Evolutionary conservation across 306 rosid species (phyloP).

Genomic region (Pterocarpus santalinus): DNA sequence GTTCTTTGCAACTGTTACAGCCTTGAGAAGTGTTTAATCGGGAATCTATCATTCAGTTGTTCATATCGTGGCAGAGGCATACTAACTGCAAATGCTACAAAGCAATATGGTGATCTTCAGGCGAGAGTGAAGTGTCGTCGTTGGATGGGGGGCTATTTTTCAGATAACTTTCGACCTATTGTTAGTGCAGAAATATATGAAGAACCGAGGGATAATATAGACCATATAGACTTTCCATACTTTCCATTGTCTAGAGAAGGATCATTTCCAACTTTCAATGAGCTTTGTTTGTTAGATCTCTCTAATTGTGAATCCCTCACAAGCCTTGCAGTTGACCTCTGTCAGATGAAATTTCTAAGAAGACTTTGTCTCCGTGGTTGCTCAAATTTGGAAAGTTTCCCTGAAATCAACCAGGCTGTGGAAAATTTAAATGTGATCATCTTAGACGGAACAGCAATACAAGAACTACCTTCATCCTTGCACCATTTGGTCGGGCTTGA

Average conservation of each 20-base stretch:
- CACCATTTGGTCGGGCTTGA: conserved; percentile 31
- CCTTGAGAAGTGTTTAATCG: conserved; percentile 20
- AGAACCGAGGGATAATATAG: conserved; percentile 2
- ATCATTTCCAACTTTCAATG: not conserved
- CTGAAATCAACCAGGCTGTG: conserved; percentile 11
- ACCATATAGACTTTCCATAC: not conserved
- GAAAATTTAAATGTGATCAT: conserved; percentile 10
- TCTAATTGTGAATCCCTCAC: conserved; percentile 33
- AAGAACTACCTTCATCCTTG: conserved; percentile 32
- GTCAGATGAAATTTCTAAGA: conserved; percentile 11
- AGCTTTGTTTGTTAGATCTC: conserved; percentile 39
- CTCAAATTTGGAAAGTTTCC: conserved; percentile 14
- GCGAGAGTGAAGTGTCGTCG: no score
- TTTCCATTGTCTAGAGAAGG: not conserved
- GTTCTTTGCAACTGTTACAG: not conserved
- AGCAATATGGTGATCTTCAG: no score
- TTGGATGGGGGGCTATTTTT: not conserved
- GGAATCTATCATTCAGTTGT: not conserved
- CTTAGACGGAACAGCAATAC: conserved; percentile 23
- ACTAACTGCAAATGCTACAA: no score
- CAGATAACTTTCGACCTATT: not conserved
- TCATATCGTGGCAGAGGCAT: not conserved
- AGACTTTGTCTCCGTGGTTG: conserved; percentile 9
- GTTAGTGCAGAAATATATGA: not conserved
- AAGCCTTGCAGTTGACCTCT: not conserved